phyloP scores from a whole-genome alignment of 1,139 yeast species.

The Geotrichum australiense region DNA sequence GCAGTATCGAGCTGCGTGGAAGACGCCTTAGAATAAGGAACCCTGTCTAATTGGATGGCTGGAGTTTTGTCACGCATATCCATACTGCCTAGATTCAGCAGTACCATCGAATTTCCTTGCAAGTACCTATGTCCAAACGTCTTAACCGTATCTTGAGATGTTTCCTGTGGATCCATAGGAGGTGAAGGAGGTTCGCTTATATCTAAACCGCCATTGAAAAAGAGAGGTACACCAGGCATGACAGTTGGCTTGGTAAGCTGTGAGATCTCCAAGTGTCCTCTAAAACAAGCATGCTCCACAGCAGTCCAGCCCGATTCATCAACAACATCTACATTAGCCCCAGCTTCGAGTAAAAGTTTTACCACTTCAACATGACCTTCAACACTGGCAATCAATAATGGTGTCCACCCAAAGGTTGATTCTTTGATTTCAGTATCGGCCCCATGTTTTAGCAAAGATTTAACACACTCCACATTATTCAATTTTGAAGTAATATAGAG shows the following conservation, averaged over 20 bases:
- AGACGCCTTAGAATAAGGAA: constrained; percentile 67
- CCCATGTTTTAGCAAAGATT: constrained; percentile 45
- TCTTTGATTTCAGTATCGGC: constrained; percentile 79
- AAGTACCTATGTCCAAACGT: constrained; percentile 83
- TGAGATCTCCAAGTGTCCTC: constrained; percentile 78
- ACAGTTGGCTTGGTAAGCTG: constrained; percentile 47
- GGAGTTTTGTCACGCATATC: constrained; percentile 55
- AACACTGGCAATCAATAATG: constrained; percentile 82
- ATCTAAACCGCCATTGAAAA: background rate
- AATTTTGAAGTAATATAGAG: constrained; percentile 71
- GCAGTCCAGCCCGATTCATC: constrained; percentile 97
- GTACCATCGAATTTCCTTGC: constrained; percentile 54
- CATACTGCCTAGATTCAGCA: constrained; percentile 81
- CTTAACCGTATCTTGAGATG: constrained; percentile 38
- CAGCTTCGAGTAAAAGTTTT: constrained; percentile 45
- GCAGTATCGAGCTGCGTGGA: constrained; percentile 86
- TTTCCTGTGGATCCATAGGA: background rate
- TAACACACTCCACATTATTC: constrained; percentile 50
- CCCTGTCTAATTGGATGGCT: constrained; percentile 66
- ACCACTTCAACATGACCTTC: constrained; percentile 67
- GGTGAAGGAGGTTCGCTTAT: background rate
- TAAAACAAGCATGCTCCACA: constrained; percentile 86
- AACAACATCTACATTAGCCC: constrained; percentile 43
- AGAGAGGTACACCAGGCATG: constrained; percentile 15
- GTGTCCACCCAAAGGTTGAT: constrained; percentile 86